Base-by-base conservation (phyloP, 768 basidiomycete genomes). In the Hirschioporus abietinus region DNA sequence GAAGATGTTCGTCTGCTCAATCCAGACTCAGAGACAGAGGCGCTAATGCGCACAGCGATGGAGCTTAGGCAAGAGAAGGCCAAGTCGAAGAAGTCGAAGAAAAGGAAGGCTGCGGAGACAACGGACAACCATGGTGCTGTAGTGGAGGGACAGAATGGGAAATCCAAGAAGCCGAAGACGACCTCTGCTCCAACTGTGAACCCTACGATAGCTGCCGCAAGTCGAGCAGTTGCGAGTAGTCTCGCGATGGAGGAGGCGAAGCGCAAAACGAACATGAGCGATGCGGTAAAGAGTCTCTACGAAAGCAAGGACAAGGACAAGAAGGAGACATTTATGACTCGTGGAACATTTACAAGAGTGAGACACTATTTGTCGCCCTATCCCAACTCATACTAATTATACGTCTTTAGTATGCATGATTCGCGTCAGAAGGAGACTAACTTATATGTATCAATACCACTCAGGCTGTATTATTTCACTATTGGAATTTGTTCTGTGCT, bases 291-390 rank as follows among this genome's bases (percentile, higher is more conserved):
- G 78, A 89, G 88, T 36, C 74, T 97, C 70, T 97, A 96, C 74
- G 83, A 77, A 58, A 75, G 79, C 12, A 86, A 87, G 66, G 83
- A 86, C 24, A 82, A 80, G 18, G 77, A 80, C 69, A 82, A 80
- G 74, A 93, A 94, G 74, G 91, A 91, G 78, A 95, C 92, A 7
- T 96, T 95, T 71, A 93, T 93, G 84, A 96, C 94, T 0, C 91
- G 89, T 84, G 88, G 89, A 20, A 96, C 95, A 15, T 97, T 96
- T 71, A 96, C 91, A 9, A 85, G 95, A 78, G 94, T 95, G 73
- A 76, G 94, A 81, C 1, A 1, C 23, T 25, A 60, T 25, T 26
- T 52, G 58, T 63, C 34, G 20, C 20, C 42, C 2, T 10, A 12
- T 20, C 2, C 42, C 12, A 20, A 52, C 42, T 52, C 12, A 36